Evolutionary conservation across 495 filamentous ascomycete genomes (phyloP), one percentile per base, ranked within the genome.

Genomic region (Penicillium longicatenatum): DNA sequence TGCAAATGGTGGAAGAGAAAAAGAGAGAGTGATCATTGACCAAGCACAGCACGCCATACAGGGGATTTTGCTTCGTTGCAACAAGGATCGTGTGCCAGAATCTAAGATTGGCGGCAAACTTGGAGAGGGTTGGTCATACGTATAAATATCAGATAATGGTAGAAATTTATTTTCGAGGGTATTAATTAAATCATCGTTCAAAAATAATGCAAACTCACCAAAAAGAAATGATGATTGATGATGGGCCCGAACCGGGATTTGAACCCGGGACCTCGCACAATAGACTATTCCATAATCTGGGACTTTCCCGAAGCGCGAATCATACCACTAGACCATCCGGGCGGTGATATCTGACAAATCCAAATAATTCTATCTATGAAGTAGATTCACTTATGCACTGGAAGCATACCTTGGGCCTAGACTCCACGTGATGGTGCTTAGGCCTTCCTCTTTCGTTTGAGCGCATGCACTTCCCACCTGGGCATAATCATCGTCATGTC

Each of bases 381-480:
- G 26, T 26, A 26, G 0, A 3, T 0, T 26, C 26, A 26, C 7
- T 4, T 2, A 26, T 26, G 26, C 26, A 4, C 26, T 26, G 26
- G 26, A 3, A 30, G 12, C 21, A 14, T 11, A 4, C 44, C 59
- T 51, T 4, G 42, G 54, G 56, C n/a, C n/a, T n/a, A 55, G n/a
- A n/a, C 29, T 6, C 19, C 60, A 59, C 52, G 52, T 63, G 52
- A 46, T 21, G 26, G 29, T 60, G 65, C 56, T 58, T 65, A 60
- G 17, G 35, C 45, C 51, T 67, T 65, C 65, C 65, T 54, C 12
- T 65, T 64, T 49, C 19, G 58, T 60, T 42, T 26, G 14, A n/a
- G 4, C 9, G 19, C 45, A 3, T 41, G 21, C 30, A 35, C 56
- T 29, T 52, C 11, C 31, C 52, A 55, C 56, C 42, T 16, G 35